Evolutionary conservation across 768 basidiomycete genomes (phyloP).

Genomic region (Serendipita vermifera): DNA sequence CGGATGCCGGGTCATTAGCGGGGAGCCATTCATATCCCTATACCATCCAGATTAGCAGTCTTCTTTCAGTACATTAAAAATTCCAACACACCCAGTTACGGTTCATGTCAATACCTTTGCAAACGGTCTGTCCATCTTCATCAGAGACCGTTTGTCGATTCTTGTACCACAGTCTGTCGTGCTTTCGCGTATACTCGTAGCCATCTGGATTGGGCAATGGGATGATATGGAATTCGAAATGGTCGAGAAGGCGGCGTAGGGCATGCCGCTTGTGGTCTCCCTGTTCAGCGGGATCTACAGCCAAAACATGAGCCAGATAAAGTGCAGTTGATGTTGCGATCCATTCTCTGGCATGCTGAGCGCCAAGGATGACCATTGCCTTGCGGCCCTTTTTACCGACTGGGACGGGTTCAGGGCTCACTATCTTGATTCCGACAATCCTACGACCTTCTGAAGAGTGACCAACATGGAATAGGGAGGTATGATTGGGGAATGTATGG

Average conservation of each 20-base stretch:
- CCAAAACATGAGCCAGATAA: constrained; percentile 60
- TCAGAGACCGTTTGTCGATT: constrained; percentile 46
- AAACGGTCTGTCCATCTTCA: constrained; percentile 27
- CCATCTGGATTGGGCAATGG: constrained; percentile 60
- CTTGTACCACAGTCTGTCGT: constrained; percentile 66
- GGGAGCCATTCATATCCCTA: constrained; percentile 56
- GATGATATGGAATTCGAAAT: constrained; percentile 47
- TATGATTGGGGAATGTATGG: constrained; percentile 9
- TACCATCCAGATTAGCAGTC: background rate
- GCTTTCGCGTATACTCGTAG: constrained; percentile 60
- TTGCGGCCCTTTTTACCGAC: constrained; percentile 15
- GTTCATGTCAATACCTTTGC: constrained; percentile 69
- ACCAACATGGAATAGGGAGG: constrained; percentile 36
- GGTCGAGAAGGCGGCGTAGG: constrained; percentile 8
- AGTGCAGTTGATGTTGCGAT: constrained; percentile 60
- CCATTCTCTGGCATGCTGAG: constrained; percentile 78
- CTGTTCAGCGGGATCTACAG: constrained; percentile 36
- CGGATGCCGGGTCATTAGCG: constrained; percentile 30
- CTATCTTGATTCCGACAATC: constrained; percentile 42
- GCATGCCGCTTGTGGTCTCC: constrained; percentile 15
- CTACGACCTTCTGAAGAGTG: constrained; percentile 46
- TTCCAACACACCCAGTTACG: constrained; percentile 31
- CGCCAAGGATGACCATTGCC: constrained; percentile 56
- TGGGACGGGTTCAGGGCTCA: constrained; percentile 19
- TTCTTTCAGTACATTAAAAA: constrained; percentile 11